phyloP scores from a whole-genome alignment of 1,284 basidiomycete species.

The Rhizopogon hawkerae region DNA sequence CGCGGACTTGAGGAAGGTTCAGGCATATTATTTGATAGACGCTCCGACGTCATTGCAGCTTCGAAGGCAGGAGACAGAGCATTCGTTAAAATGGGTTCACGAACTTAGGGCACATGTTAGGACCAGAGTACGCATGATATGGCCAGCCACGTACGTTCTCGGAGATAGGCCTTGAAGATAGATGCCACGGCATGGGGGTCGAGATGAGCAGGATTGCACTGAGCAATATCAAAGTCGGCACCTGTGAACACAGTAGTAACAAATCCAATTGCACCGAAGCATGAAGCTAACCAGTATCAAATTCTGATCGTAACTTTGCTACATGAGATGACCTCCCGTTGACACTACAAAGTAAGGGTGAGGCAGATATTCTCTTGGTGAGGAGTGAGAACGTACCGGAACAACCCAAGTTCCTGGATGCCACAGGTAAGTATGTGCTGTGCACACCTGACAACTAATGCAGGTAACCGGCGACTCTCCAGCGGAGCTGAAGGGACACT shows the following conservation, averaged over 20 bases:
- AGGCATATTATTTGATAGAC: slow-evolving; percentile 25
- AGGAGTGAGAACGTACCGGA: slow-evolving; percentile 45
- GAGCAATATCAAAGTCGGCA: slow-evolving; percentile 73
- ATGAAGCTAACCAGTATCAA: slow-evolving; percentile 61
- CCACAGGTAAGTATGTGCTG: slow-evolving; percentile 77
- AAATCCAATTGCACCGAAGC: slow-evolving; percentile 8
- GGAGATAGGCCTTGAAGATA: slow-evolving; percentile 72
- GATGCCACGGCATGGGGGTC: slow-evolving; percentile 91
- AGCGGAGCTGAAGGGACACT: slow-evolving; percentile 29
- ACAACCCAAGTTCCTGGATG: slow-evolving; percentile 75
- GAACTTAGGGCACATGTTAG: slow-evolving; percentile 43
- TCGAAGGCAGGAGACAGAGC: slow-evolving; percentile 69
- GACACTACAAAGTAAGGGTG: slow-evolving; percentile 38
- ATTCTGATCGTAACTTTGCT: slow-evolving; percentile 65
- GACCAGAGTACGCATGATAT: background rate
- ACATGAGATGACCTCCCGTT: slow-evolving; percentile 72
- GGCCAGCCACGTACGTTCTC: slow-evolving; percentile 53
- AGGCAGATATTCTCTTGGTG: slow-evolving; percentile 4
- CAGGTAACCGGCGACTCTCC: slow-evolving; percentile 56
- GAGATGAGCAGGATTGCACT: slow-evolving; percentile 71
- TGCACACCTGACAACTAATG: slow-evolving; percentile 67
- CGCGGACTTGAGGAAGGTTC: slow-evolving; percentile 34
- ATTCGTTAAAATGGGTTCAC: slow-evolving; percentile 71
- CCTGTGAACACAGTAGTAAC: slow-evolving; percentile 35
- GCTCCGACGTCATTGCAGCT: slow-evolving; percentile 55